Evolutionary conservation across 257 asterid species (phyloP).

Genomic region (Solanum lycopersicoides): DNA sequence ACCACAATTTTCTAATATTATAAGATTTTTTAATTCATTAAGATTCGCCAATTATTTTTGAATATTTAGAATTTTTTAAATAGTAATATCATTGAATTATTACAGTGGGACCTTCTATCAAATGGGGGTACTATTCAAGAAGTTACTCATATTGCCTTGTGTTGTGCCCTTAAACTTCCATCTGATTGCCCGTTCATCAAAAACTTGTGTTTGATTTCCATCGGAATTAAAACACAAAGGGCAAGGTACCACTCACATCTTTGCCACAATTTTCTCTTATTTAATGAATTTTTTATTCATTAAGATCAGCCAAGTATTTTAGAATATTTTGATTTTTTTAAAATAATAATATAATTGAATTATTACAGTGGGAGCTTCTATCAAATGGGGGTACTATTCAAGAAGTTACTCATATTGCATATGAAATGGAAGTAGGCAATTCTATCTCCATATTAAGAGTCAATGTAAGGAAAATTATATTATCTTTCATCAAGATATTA

Average conservation of each 20-base stretch:
- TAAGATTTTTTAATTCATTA: no score
- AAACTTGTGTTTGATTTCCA: conserved; percentile 20
- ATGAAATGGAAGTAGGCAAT: conserved; percentile 19
- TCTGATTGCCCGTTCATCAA: conserved; percentile 35
- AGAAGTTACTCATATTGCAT: conserved; percentile 18
- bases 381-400: conserved; percentile 14
- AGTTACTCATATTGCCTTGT: background rate
- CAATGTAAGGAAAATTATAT: conserved; percentile 3
- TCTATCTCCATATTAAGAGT: conserved; percentile 20
- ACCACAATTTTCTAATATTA: no score
- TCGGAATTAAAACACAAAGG: conserved; percentile 8
- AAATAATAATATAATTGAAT: background rate
- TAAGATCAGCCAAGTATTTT: background rate
- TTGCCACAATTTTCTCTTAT: background rate
- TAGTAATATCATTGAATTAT: no score
- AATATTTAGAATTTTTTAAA: no score
- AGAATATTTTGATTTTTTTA: background rate
- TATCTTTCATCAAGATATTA: no score
- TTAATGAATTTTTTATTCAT: background rate
- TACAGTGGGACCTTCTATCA: no score
- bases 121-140: no score
- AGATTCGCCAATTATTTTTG: no score
- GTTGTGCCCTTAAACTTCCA: conserved; percentile 23
- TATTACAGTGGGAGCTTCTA: conserved; percentile 33
- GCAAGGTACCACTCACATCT: conserved; percentile 11